phyloP scores from a whole-genome alignment of 768 basidiomycete species.

The Scleroderma bovista region DNA sequence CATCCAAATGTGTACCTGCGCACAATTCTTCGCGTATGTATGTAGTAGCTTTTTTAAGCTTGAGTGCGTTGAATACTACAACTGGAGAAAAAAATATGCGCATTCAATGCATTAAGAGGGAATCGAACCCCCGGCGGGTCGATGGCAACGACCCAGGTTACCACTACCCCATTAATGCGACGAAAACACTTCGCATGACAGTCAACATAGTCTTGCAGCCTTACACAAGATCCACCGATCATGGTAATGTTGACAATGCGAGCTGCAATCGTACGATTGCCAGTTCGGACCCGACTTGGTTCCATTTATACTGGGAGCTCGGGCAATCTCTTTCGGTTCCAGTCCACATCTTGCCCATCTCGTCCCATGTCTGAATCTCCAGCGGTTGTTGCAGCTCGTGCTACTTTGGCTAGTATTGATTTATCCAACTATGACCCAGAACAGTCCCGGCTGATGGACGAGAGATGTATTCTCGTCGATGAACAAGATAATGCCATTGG shows the following conservation, averaged over 20 bases:
- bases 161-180: constrained; percentile 30
- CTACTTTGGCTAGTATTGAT: constrained; percentile 69
- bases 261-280: too few relatives aligned
- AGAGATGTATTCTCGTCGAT: constrained; percentile 88
- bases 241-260: too few relatives aligned
- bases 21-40: too few relatives aligned
- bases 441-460: constrained; percentile 94
- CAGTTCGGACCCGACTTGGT: background rate
- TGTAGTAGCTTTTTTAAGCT: too few relatives aligned
- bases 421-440: constrained; percentile 84
- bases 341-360: constrained; percentile 2
- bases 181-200: too few relatives aligned
- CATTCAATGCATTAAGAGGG: constrained; percentile 56
- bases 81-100: background rate
- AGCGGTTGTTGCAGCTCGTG: constrained; percentile 56
- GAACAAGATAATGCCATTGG: constrained; percentile 82
- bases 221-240: too few relatives aligned
- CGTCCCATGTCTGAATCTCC: constrained; percentile 51
- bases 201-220: too few relatives aligned
- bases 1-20: too few relatives aligned
- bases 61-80: too few relatives aligned
- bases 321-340: background rate
- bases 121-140: constrained; percentile 80
- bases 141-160: constrained; percentile 32
- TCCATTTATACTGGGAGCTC: background rate